phyloP scores from a whole-genome alignment of 352 stramenopile genomes.

The Phytophthora gonapodyides region DNA sequence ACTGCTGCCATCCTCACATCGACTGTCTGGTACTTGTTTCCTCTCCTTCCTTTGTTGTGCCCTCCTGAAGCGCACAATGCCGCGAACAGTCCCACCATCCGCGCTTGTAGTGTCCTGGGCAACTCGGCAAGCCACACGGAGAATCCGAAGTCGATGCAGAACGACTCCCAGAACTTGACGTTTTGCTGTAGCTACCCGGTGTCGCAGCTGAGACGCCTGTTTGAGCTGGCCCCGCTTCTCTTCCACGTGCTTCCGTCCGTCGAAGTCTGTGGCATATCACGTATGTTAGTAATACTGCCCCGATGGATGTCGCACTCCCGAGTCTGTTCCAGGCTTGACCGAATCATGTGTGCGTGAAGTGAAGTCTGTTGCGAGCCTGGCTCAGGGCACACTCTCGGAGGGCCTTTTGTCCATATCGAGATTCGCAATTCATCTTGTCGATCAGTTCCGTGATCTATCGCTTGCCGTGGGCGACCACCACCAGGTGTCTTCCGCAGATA shows the following conservation, averaged over 20 bases:
- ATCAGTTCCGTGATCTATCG: neutral
- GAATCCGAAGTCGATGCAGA: slow-evolving; percentile 9
- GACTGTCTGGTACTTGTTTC: slow-evolving; percentile 34
- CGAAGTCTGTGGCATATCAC: neutral
- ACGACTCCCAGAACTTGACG: slow-evolving; percentile 7
- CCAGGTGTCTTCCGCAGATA: neutral
- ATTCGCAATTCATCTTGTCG: slow-evolving; percentile 3
- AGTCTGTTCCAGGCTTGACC: neutral
- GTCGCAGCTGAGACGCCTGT: neutral
- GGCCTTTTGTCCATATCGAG: neutral
- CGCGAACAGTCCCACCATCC: slow-evolving; percentile 23
- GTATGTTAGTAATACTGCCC: neutral
- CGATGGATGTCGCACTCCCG: neutral
- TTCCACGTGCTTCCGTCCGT: neutral
- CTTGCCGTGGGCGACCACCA: neutral
- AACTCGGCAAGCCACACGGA: slow-evolving; percentile 25
- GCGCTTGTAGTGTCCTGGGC: slow-evolving; percentile 21
- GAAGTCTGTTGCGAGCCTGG: neutral
- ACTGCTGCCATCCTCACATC: slow-evolving; percentile 32
- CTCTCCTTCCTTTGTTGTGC: slow-evolving; percentile 17
- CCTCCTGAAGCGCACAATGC: slow-evolving; percentile 14
- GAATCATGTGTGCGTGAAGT: neutral
- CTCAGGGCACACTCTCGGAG: neutral
- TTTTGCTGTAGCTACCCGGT: slow-evolving; percentile 3
- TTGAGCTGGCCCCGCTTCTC: slow-evolving; percentile 3